Conservation (phyloP, 306 rosid species). For the Cucumis hystrix region DNA sequence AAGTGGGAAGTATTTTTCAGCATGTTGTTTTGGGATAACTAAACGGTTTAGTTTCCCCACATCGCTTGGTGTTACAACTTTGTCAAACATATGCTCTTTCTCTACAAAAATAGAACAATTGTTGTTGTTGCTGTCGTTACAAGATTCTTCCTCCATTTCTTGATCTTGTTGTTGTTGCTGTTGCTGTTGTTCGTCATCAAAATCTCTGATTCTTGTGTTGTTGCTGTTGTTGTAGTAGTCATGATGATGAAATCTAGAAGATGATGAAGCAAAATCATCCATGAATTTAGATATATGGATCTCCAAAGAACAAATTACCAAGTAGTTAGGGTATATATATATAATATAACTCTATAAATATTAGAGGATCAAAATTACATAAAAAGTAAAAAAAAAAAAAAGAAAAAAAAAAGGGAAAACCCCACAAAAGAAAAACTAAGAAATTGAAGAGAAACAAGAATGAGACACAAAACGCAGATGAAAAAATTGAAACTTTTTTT, state of each 20-base stretch:
- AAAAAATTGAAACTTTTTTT: not conserved
- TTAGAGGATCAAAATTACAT: not conserved
- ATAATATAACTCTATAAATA: too few species aligned
- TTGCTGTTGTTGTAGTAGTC: not conserved
- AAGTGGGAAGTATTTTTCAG: slow-evolving; percentile 30
- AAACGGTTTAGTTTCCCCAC: slow-evolving; percentile 34
- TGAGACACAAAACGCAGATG: not conserved
- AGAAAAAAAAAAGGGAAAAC: not conserved
- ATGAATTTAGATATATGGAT: not conserved
- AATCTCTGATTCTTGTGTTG: not conserved
- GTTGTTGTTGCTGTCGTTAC: not conserved
- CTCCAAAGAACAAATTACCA: not conserved
- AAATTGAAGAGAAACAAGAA: not conserved
- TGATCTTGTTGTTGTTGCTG: not conserved
- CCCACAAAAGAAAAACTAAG: not conserved
- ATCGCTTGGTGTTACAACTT: slow-evolving; percentile 40
- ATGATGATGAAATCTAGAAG: not conserved
- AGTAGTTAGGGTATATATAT: too few species aligned
- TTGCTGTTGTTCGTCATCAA: not conserved
- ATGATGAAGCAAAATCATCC: slow-evolving; percentile 1
- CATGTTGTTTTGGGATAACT: slow-evolving; percentile 40
- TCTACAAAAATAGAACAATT: not conserved
- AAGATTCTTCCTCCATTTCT: not conserved
- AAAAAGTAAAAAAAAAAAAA: not conserved
- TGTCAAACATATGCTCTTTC: slow-evolving; percentile 37